Base-by-base conservation (phyloP, 1,139 yeast species). In the Hemisphaericaspora lyxosophila region DNA sequence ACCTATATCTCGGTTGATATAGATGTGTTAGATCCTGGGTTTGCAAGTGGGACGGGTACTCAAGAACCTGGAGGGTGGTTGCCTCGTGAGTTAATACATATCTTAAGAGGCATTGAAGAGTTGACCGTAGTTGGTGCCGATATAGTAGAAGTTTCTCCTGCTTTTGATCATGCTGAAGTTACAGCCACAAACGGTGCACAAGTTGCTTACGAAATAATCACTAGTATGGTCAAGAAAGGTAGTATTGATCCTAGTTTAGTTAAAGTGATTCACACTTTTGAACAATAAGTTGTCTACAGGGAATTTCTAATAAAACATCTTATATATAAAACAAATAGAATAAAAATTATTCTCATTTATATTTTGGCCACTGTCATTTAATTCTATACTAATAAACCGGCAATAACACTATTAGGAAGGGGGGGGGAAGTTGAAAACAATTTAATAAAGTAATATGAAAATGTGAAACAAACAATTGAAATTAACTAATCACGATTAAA, bases 1-100 rank as follows among this genome's bases (percentile, higher is more conserved):
- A 83, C 85, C 0, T 85, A 82, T 51, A 64, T 85, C 29, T 79
- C 86, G 9, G 83, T 85, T 24, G 94, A 85, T 56, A 80, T 85
- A 33, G 94, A 85, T 57, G 87, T 82, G n/a, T 65, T 85, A 46
- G 94, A 85, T 55, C 92, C 92, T 2, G 87, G 84, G 2, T 74
- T 80, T 50, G 87, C 89, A 3, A 84, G 88, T 39, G 94, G 92
- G 2, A 85, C 94, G 1, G 94, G 94, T 7, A 85, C 94, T 4
- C 86, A 82, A 45, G 94, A 85, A 59, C 82, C 84, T 4, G 94
- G 94, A 40, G 94, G 94, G 39, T 76, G 87, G 75, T 64, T 83
- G 36, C 83, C 90, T n/a, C 70, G 94, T 42, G 94, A 85, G 55
- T 69, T 85, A 42, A 71, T 84, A 39, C 70, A 79, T 42, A 68